Base-by-base conservation (phyloP, 352 stramenopile genomes). In the Phytophthora citrophthora region DNA sequence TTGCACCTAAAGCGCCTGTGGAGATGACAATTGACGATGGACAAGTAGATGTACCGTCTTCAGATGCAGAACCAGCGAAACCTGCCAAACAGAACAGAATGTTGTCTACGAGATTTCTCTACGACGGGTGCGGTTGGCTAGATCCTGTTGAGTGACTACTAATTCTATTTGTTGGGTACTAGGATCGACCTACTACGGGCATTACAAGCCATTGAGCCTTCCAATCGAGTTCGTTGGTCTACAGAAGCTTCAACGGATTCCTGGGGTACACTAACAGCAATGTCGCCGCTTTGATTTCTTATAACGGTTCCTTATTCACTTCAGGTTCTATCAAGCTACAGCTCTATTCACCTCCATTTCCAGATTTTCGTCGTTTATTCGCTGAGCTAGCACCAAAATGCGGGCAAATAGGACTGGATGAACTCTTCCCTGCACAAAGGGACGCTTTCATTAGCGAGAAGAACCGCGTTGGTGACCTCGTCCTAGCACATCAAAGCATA, bases 401-500 rank as follows among this genome's bases (percentile, higher is more conserved):
- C 34, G 79, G 79, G 7, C 83, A 94, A 41, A 82, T 91, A 45
- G 83, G 85, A 15, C 51, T 92, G 7, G 85, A 94, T 48, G 83
- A 94, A 13, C 54, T 78, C 36, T 86, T 91, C 50, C 72, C 79
- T 1, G 26, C 51, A 0, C 79, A 90, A 36, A 73, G 85, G 7
- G 66, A 74, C n/a, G 61, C 56, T 10, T 94, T 90, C 53, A 20
- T 91, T 2, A 34, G 47, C 5, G 83, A 91, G 58, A 94, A 92
- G 51, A 78, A 77, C 43, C 79, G 81, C 13, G 68, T 94, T 3
- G 85, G 85, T 6, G 81, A 90, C 44, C 61, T 89, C 23, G 83
- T 94, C 10, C 60, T 88, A 23, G 53, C 69, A 5, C 78, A 90
- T 34, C 74, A 85, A 49, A 92, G 80, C 53, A 65, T 85, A 16